Evolutionary conservation across 176 grass and related monocot genomes (phyloP), one percentile per base, ranked within the genome.

Genomic region (Tuctoria greenei): DNA sequence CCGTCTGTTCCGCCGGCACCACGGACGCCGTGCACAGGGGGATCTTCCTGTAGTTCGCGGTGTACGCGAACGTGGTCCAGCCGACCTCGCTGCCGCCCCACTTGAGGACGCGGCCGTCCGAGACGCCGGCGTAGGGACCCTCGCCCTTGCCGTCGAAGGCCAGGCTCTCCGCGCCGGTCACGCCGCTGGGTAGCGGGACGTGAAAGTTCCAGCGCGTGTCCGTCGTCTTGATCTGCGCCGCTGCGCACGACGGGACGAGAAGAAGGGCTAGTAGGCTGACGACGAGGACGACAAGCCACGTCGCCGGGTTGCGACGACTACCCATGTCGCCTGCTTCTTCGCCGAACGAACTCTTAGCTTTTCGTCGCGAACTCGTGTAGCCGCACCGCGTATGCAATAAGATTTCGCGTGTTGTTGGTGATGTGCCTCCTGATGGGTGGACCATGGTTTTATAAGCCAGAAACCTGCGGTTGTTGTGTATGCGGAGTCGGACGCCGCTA

Each of bases 51-150:
- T 74, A 73, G 71, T 27, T 79, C 0, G 79, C 45, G 28, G 63
- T 81, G 66, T 82, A 61, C 25, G 90, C 86, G 67, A 81, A 92
- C 23, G 52, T 46, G 8, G 49, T 61, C 90, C 90, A 92, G 63
- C 86, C 74, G 16, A 14, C 9, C 15, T 21, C 7, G 17, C 25
- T 8, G 54, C 79, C 90, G 49, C 59, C 70, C 86, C 86, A 92
- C 65, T 80, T 80, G 36, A 92, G 75, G 58, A 92, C 66, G 37
- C 86, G 43, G 13, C 90, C 86, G 77, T 79, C 73, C 0, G 90
- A 92, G 43, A 92, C 79, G 9, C 90, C 86, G 5, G 86, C 88
- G 61, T 92, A 92, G 12, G 89, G 89, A 0, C 89, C 85, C 11
- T 45, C 59, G 16, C 73, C 85, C 0, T 1, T 36, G 21, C 4